phyloP scores from a whole-genome alignment of 305 asterid genomes.

The Fraxinus baroniana region DNA sequence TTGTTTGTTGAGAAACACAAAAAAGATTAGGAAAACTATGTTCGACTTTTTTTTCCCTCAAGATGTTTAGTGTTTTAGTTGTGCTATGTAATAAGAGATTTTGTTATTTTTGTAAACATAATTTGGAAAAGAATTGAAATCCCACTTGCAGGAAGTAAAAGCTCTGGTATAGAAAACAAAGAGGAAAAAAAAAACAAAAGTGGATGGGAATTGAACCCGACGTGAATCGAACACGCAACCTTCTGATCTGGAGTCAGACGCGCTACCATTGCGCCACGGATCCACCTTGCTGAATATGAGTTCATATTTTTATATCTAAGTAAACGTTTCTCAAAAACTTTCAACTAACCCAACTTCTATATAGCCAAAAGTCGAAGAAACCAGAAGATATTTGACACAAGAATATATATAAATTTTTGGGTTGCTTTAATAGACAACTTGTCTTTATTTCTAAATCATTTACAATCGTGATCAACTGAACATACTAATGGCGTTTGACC shows the following conservation, averaged over 20 bases:
- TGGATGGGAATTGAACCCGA: conserved; percentile 61
- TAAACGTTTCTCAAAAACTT: too few relatives aligned
- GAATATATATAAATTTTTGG: background rate
- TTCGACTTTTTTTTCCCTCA: background rate
- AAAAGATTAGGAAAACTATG: background rate
- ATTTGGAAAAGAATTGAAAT: background rate
- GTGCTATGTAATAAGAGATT: background rate
- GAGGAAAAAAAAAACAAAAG: background rate
- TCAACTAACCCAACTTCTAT: background rate
- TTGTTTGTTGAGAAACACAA: background rate
- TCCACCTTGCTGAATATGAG: background rate
- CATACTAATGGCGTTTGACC: background rate
- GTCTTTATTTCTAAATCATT: background rate
- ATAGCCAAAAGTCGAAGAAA: background rate
- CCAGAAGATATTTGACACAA: background rate
- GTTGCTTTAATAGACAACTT: background rate
- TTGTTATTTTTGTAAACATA: background rate
- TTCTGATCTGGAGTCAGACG: conserved; percentile 98
- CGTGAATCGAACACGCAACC: conserved; percentile 99
- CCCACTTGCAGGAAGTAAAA: background rate
- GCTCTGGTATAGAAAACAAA: background rate
- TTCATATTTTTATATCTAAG: too few relatives aligned
- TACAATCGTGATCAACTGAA: background rate
- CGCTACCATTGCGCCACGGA: conserved; percentile 74
- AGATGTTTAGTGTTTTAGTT: background rate